These are phyloP conservation scores for Pythium sukuiense DNA, from an alignment of 352 stramenopile species.

Conservation along the genomic window DNA sequence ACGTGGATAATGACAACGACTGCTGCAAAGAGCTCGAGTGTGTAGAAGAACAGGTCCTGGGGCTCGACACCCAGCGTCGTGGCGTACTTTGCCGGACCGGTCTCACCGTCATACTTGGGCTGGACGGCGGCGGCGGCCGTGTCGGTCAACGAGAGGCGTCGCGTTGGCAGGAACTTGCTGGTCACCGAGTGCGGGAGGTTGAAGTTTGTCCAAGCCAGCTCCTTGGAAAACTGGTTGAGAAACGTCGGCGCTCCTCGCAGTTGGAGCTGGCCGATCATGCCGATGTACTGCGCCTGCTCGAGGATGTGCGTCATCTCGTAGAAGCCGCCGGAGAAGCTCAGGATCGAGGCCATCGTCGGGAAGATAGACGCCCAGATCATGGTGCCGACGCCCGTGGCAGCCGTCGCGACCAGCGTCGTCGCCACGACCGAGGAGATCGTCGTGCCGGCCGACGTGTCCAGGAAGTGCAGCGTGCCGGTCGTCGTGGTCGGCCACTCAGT, in stretches of 20 bases:
- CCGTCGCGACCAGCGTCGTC: conserved; percentile 58
- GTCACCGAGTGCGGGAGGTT: conserved; percentile 66
- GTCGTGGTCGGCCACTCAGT: conserved; percentile 80
- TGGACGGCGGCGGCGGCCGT: conserved; percentile 20
- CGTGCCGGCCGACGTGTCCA: conserved; percentile 67
- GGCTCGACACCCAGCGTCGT: conserved; percentile 61
- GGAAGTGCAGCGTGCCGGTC: conserved; percentile 63
- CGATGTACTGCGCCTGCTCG: conserved; percentile 83
- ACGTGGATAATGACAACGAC: conserved; percentile 62
- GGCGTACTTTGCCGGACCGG: conserved; percentile 69
- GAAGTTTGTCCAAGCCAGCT: conserved; percentile 87
- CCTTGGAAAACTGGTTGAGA: conserved; percentile 77
- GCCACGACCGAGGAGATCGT: conserved; percentile 67
- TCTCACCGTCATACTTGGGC: conserved; percentile 40
- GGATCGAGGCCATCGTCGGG: conserved; percentile 54
- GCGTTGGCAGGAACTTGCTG: conserved; percentile 24
- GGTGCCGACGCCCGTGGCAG: conserved; percentile 47
- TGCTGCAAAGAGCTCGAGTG: conserved; percentile 56
- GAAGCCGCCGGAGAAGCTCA: conserved; percentile 72
- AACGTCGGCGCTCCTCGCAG: conserved; percentile 75
- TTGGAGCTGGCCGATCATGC: conserved; percentile 81
- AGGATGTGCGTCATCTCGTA: conserved; percentile 88
- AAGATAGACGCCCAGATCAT: conserved; percentile 77
- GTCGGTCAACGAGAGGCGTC: conserved; percentile 15
- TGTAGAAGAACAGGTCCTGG: conserved; percentile 82